Conservation (phyloP, 208 protist species). For the Borovskyia barvae region DNA sequence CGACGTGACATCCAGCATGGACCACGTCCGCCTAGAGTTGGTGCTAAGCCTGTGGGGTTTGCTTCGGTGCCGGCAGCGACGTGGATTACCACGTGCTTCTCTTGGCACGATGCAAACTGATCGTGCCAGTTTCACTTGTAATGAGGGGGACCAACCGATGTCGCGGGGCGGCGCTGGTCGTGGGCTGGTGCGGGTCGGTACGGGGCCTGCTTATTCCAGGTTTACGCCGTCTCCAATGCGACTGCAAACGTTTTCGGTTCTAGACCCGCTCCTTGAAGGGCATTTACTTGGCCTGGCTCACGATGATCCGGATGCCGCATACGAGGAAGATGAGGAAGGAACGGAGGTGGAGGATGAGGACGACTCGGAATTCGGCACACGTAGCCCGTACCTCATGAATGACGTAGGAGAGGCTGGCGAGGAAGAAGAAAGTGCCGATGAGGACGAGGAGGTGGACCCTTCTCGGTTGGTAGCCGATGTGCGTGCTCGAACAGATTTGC, state of each 20-base stretch:
- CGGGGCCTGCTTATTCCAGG: background rate
- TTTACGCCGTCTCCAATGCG: conserved; percentile 16
- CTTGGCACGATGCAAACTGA: background rate
- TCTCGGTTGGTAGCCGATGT: background rate
- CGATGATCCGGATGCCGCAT: conserved; percentile 3
- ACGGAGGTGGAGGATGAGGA: conserved; percentile 15
- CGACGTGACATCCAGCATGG: conserved; percentile 20
- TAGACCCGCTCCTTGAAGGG: conserved; percentile 6
- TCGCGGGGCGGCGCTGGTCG: background rate
- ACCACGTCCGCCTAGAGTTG: conserved; percentile 22
- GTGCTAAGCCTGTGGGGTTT: conserved; percentile 30
- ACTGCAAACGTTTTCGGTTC: conserved; percentile 6
- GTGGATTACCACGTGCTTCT: conserved; percentile 10
- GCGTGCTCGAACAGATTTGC: conserved; percentile 4
- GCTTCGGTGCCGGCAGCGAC: conserved; percentile 22
- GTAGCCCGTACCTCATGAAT: conserved; percentile 8
- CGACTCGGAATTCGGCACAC: conserved; percentile 3
- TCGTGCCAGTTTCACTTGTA: background rate
- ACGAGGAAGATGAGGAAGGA: conserved; percentile 25
- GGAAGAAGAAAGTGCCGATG: conserved; percentile 1
- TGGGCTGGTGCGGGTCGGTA: conserved; percentile 2
- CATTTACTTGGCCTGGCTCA: conserved; percentile 1
- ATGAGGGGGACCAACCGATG: background rate
- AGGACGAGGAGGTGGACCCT: background rate
- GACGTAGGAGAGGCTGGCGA: conserved; percentile 31